phyloP scores from a whole-genome alignment of 805 yeast species.

The Ogataea naganishii region DNA sequence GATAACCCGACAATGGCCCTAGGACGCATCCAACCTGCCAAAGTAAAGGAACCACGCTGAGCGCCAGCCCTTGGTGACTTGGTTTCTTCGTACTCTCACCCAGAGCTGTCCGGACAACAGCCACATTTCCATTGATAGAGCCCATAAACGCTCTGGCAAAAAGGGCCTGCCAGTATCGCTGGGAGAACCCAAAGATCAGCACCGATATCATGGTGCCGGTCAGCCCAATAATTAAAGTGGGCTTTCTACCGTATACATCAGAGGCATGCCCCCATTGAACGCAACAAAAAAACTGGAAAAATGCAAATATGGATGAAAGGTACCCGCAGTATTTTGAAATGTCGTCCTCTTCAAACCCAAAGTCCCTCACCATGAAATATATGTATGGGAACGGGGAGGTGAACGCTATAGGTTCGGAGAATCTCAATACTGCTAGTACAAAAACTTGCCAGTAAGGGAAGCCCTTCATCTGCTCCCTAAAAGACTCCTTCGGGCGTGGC shows the following conservation, averaged over 20 bases:
- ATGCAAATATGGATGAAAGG: conserved; percentile 52
- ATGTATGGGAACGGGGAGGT: conserved; percentile 58
- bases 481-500: too few relatives aligned
- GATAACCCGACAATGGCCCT: conserved; percentile 48
- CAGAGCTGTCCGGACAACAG: conserved; percentile 52
- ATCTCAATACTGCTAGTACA: conserved; percentile 36
- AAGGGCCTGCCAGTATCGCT: conserved; percentile 42
- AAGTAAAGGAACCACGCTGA: conserved; percentile 50
- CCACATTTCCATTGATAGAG: conserved; percentile 52
- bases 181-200: conserved; percentile 44
- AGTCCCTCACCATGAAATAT: conserved; percentile 54
- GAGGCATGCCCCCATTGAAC: conserved; percentile 53
- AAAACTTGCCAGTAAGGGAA: conserved; percentile 45
- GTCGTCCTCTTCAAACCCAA: conserved; percentile 41
- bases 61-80: conserved; percentile 54
- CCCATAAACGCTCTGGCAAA: conserved; percentile 48
- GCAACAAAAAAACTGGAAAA: conserved; percentile 48
- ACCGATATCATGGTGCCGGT: conserved; percentile 41
- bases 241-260: conserved; percentile 50
- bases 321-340: conserved; percentile 56
- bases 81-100: conserved; percentile 54
- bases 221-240: conserved; percentile 41
- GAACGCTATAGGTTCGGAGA: conserved; percentile 56
- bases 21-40: conserved; percentile 54
- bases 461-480: conserved; percentile 43